phyloP scores from a whole-genome alignment of 345 rosid species.

The Combretum micranthum region DNA sequence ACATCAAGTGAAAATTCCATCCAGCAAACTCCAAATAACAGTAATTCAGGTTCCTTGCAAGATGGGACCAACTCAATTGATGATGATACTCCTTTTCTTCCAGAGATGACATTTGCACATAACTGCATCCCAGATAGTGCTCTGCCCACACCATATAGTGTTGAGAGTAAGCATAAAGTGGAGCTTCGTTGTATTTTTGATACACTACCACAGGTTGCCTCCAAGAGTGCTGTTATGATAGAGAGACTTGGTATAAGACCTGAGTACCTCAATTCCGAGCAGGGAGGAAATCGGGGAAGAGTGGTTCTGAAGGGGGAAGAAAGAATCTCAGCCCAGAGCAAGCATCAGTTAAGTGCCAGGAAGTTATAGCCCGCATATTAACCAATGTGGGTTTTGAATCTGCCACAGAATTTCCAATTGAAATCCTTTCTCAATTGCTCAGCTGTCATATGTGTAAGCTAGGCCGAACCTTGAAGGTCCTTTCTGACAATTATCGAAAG shows the following conservation, averaged over 20 bases:
- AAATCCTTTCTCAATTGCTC: conserved; percentile 66
- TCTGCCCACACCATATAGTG: conserved; percentile 32
- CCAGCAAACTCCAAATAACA: conserved; percentile 23
- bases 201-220: conserved; percentile 54
- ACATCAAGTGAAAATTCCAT: conserved; percentile 20
- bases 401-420: conserved; percentile 74
- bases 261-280: conserved; percentile 54
- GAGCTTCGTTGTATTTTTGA: conserved; percentile 71
- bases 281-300: conserved; percentile 60
- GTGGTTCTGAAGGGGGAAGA: conserved; percentile 36
- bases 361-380: conserved; percentile 64
- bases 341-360: conserved; percentile 51
- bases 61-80: conserved; percentile 40
- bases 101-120: conserved; percentile 67
- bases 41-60: conserved; percentile 33
- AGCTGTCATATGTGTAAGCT: conserved; percentile 63
- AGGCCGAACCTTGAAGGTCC: conserved; percentile 64
- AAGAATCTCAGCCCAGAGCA: conserved; percentile 61
- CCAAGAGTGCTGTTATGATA: conserved; percentile 61
- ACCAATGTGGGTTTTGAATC: conserved; percentile 58
- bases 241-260: conserved; percentile 88
- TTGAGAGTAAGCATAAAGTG: conserved; percentile 31
- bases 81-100: conserved; percentile 55
- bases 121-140: conserved; percentile 87
- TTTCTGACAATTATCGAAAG: conserved; percentile 71